phyloP scores from a whole-genome alignment of 192 early-diverging fungal species.

The Powellomyces hirtus region DNA sequence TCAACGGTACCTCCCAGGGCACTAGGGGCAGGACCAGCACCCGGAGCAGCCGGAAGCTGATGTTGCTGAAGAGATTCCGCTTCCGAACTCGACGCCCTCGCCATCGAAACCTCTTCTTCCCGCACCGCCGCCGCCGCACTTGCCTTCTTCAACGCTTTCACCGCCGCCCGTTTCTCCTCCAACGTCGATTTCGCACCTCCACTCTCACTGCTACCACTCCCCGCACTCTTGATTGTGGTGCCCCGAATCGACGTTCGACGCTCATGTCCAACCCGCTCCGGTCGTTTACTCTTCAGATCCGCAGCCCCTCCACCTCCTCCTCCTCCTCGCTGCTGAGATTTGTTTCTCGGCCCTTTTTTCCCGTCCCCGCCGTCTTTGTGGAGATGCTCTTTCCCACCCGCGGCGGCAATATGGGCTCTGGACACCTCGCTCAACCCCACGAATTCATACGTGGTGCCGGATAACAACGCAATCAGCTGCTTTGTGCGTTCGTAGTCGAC shows the following conservation, averaged over 20 bases:
- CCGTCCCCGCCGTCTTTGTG: neutral
- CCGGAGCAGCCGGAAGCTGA: too few relatives aligned
- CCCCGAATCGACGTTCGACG: neutral
- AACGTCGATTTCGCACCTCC: too few relatives aligned
- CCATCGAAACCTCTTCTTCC: too few relatives aligned
- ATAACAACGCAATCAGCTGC: constrained; percentile 20
- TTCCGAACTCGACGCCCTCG: too few relatives aligned
- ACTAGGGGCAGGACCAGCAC: too few relatives aligned
- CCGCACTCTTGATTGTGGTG: neutral
- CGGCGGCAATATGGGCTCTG: neutral
- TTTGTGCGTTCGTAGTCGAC: constrained; percentile 18
- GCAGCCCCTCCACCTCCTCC: neutral
- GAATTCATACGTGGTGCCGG: constrained; percentile 26
- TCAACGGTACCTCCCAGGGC: too few relatives aligned
- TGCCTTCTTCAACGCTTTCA: too few relatives aligned
- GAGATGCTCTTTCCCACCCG: neutral
- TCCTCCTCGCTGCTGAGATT: too few relatives aligned
- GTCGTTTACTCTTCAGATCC: neutral
- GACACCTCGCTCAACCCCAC: constrained; percentile 14
- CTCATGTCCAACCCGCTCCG: neutral
- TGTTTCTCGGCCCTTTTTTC: neutral
- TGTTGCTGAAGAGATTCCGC: too few relatives aligned
- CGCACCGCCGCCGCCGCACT: too few relatives aligned
- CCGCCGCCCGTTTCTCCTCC: too few relatives aligned
- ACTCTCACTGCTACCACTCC: too few relatives aligned